A percentile compares a stretch with the other conserved stretches of the same genome.
These are phyloP conservation scores for Ceriops zippeliana DNA, from an alignment of 345 rosid species.

Conservation along the genomic window DNA sequence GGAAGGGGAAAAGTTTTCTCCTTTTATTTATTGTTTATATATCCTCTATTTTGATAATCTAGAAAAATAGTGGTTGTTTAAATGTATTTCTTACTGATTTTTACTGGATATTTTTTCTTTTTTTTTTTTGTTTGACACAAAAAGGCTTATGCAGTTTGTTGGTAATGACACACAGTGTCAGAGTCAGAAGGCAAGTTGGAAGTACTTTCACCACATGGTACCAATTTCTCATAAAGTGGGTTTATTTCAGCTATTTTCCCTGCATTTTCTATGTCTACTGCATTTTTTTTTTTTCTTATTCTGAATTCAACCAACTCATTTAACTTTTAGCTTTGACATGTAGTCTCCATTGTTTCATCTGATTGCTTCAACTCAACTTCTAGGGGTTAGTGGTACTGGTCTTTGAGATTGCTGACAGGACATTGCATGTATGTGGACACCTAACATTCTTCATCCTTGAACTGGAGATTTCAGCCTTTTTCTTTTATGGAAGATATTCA, in stretches of 20 bases:
- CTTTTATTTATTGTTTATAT: constrained; percentile 17
- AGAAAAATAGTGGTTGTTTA: constrained; percentile 7
- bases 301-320: neutral
- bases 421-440: constrained; percentile 21
- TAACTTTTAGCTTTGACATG: neutral
- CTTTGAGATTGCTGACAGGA: constrained; percentile 14
- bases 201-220: constrained; percentile 11
- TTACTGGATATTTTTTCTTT: neutral
- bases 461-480: constrained; percentile 26
- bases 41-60: constrained; percentile 12
- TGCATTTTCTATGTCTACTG: constrained; percentile 5
- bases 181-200: constrained; percentile 13
- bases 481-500: constrained; percentile 53
- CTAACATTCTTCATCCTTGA: constrained; percentile 18
- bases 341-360: neutral
- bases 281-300: neutral
- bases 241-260: constrained; percentile 6
- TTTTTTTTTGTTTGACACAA: neutral
- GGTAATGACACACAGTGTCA: neutral
- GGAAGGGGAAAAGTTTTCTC: neutral
- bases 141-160: constrained; percentile 1
- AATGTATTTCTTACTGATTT: neutral
- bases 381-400: constrained; percentile 6
- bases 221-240: constrained; percentile 13
- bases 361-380: constrained; percentile 3